These are phyloP conservation scores for Ocimum tenuiflorum DNA, from an alignment of 257 asterid species.

Conservation along the genomic window DNA sequence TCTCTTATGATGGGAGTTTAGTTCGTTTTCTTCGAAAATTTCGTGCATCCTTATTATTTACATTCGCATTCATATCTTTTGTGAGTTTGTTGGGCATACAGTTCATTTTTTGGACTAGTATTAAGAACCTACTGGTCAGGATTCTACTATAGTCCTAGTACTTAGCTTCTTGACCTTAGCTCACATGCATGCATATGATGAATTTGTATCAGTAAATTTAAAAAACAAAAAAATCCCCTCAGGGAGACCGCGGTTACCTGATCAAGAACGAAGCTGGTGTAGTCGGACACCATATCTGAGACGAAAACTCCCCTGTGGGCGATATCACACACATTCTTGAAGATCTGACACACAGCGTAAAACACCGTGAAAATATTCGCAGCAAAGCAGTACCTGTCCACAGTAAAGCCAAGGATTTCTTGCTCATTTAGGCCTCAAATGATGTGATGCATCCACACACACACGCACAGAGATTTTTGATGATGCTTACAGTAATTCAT, in stretches of 20 bases:
- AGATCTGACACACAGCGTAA: conserved; percentile 10
- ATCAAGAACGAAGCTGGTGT: conserved; percentile 50
- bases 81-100: no score
- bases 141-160: background rate
- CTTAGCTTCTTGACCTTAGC: background rate
- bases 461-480: no score
- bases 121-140: background rate
- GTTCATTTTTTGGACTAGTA: no score
- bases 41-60: no score
- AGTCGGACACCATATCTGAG: conserved; percentile 57
- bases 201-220: background rate
- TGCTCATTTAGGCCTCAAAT: no score
- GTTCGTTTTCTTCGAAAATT: background rate
- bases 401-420: background rate
- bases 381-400: conserved; percentile 10
- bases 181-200: background rate
- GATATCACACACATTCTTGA: conserved; percentile 9
- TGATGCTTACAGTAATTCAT: conserved; percentile 16
- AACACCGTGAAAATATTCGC: background rate
- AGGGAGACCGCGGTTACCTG: conserved; percentile 33
- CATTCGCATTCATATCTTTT: no score
- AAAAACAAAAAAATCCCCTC: background rate
- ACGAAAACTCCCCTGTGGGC: conserved; percentile 44
- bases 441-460: background rate
- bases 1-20: background rate